Conservation (phyloP, 1,284 basidiomycete genomes). For the Ustilago vetiveriae region DNA sequence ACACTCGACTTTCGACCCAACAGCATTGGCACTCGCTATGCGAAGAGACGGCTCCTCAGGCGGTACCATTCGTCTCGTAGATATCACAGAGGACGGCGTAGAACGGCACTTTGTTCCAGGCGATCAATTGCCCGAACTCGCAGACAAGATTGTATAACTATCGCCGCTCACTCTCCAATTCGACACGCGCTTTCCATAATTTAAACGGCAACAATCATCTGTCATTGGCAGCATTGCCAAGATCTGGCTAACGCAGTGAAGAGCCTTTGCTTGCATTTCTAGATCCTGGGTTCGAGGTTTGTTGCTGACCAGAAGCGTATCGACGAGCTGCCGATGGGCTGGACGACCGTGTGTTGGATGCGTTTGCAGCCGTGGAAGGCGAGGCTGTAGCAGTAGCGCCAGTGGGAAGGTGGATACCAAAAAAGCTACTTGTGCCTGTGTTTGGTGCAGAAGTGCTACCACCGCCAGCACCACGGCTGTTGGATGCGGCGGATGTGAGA, state of each 20-base stretch:
- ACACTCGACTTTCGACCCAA: constrained; percentile 7
- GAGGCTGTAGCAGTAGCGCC: background rate
- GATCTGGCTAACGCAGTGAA: constrained; percentile 21
- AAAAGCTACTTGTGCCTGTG: constrained; percentile 32
- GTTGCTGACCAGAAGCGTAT: constrained; percentile 12
- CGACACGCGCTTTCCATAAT: background rate
- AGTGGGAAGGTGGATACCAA: constrained; percentile 41
- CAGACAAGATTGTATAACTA: constrained; percentile 56
- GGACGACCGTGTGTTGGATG: constrained; percentile 2
- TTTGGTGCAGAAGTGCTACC: constrained; percentile 6
- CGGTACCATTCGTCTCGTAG: constrained; percentile 95
- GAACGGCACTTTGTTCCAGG: constrained; percentile 96
- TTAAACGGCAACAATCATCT: background rate
- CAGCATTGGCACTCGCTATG: constrained; percentile 92
- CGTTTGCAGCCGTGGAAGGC: background rate
- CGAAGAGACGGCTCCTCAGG: constrained; percentile 96
- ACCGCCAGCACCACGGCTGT: background rate
- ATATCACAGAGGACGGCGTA: constrained; percentile 90
- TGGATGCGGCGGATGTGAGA: constrained; percentile 6
- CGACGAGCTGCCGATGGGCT: constrained; percentile 30
- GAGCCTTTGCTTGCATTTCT: constrained; percentile 40
- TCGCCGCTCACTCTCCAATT: background rate
- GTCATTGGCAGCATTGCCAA: too few relatives aligned
- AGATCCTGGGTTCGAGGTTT: constrained; percentile 23
- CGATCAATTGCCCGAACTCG: constrained; percentile 64